Conservation (phyloP, 768 basidiomycete species). For the Pleurotus ostreatus region DNA sequence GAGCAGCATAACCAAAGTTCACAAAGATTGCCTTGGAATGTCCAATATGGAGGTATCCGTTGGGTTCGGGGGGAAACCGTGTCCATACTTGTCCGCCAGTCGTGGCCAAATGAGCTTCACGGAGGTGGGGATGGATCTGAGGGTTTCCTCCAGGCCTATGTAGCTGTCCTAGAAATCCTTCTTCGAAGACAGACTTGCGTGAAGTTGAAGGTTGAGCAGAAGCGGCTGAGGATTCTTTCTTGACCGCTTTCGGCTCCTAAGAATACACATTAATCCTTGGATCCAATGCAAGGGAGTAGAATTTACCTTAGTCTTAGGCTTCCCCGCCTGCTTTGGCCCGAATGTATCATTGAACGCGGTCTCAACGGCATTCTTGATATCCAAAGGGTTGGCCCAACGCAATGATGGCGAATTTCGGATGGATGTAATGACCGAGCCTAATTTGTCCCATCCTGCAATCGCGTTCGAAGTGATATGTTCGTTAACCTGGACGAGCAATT, state of each 20-base stretch:
- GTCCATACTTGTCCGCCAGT: slow-evolving; percentile 88
- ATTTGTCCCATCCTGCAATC: slow-evolving; percentile 68
- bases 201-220: slow-evolving; percentile 32
- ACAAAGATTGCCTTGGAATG: slow-evolving; percentile 99
- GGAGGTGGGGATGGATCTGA: slow-evolving; percentile 74
- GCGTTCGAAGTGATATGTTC: slow-evolving; percentile 54
- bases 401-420: slow-evolving; percentile 60
- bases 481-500: slow-evolving; percentile 53
- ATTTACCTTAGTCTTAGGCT: slow-evolving; percentile 63
- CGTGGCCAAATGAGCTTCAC: slow-evolving; percentile 73
- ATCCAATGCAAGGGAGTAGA: background rate
- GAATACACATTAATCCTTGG: slow-evolving; percentile 12
- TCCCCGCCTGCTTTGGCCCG: slow-evolving; percentile 65
- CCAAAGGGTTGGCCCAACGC: slow-evolving; percentile 81
- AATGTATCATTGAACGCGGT: slow-evolving; percentile 61
- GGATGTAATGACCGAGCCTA: slow-evolving; percentile 63
- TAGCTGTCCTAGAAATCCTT: slow-evolving; percentile 89
- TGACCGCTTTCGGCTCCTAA: slow-evolving; percentile 42
- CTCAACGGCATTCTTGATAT: slow-evolving; percentile 81
- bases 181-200: slow-evolving; percentile 77
- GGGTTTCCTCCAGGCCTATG: slow-evolving; percentile 94
- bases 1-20: slow-evolving; percentile 97
- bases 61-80: slow-evolving; percentile 98
- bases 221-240: slow-evolving; percentile 23
- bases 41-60: slow-evolving; percentile 92